Evolutionary conservation across 1,284 basidiomycete genomes (phyloP).

Genomic region (Veloboletus limbatus): DNA sequence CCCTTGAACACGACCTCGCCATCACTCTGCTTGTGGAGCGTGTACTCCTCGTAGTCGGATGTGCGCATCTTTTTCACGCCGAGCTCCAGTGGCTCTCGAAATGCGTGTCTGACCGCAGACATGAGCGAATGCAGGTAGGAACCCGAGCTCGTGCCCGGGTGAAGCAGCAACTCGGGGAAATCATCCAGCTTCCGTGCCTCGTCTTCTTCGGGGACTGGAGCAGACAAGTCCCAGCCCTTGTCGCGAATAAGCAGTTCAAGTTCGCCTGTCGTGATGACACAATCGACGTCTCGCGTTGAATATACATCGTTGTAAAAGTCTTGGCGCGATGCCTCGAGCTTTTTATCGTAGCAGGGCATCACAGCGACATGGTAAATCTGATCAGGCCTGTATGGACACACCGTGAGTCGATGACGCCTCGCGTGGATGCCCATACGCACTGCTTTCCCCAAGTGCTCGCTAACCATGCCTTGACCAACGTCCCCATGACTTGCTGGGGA

Average conservation of each 20-base stretch:
- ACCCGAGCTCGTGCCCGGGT: conserved; percentile 88
- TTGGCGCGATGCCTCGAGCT: conserved; percentile 91
- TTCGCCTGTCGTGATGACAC: conserved; percentile 97
- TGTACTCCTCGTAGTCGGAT: conserved; percentile 60
- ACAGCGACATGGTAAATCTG: conserved; percentile 94
- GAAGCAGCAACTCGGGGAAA: conserved; percentile 74
- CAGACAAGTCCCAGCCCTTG: conserved; percentile 74
- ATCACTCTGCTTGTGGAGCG: conserved; percentile 50
- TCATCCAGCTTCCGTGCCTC: conserved; percentile 10
- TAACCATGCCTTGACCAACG: conserved; percentile 87
- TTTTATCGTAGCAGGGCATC: conserved; percentile 99
- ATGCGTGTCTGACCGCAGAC: conserved; percentile 42
- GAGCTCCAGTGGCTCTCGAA: conserved; percentile 49
- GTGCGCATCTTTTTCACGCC: conserved; percentile 51
- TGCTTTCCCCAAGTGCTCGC: conserved; percentile 58
- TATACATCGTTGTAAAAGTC: conserved; percentile 85
- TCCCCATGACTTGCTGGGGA: conserved; percentile 93
- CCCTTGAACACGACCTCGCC: conserved; percentile 82
- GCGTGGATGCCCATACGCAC: conserved; percentile 45
- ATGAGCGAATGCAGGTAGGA: conserved; percentile 87
- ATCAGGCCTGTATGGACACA: conserved; percentile 52
- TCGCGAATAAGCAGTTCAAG: conserved; percentile 84
- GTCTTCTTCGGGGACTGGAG: conserved; percentile 49
- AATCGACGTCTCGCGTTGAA: conserved; percentile 91
- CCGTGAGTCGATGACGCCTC: conserved; percentile 14